A percentile compares a stretch with the other conserved stretches of the same genome.
Conservation (phyloP, 2,329 filamentous ascomycete species). For the Pseudopyrenochaeta lycopersici region DNA sequence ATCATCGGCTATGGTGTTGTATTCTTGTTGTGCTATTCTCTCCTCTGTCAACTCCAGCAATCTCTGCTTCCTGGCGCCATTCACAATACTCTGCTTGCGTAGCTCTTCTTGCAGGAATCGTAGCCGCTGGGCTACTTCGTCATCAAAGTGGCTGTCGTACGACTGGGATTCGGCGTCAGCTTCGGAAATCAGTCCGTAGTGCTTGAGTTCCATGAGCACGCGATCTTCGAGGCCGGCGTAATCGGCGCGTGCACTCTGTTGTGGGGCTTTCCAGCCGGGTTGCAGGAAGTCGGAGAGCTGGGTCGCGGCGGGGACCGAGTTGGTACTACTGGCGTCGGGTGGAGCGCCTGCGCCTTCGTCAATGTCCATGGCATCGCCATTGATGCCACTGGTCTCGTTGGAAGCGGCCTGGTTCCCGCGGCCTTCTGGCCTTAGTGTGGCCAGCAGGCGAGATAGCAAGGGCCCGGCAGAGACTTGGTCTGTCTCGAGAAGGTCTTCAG, state of each 20-base stretch:
- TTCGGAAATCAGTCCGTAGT: slow-evolving; percentile 87
- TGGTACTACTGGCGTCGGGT: slow-evolving; percentile 46
- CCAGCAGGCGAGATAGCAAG: slow-evolving; percentile 80
- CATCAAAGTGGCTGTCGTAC: slow-evolving; percentile 89
- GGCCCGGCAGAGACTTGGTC: slow-evolving; percentile 91
- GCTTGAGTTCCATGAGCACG: slow-evolving; percentile 86
- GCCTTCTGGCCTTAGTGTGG: slow-evolving; percentile 80
- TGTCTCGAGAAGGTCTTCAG: slow-evolving; percentile 85
- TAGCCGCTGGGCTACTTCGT: slow-evolving; percentile 90
- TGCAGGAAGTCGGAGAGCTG: slow-evolving; percentile 80
- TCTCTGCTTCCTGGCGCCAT: slow-evolving; percentile 88
- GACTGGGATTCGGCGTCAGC: slow-evolving; percentile 73
- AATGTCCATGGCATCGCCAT: slow-evolving; percentile 58
- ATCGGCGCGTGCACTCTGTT: slow-evolving; percentile 75
- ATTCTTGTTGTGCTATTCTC: slow-evolving; percentile 95
- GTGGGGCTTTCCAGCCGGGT: slow-evolving; percentile 81
- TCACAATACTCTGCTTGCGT: slow-evolving; percentile 83
- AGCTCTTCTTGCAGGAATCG: slow-evolving; percentile 85
- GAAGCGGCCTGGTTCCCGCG: slow-evolving; percentile 64
- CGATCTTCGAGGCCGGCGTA: slow-evolving; percentile 89
- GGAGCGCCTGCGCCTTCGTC: slow-evolving; percentile 52
- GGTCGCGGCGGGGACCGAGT: slow-evolving; percentile 71
- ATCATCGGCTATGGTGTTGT: slow-evolving; percentile 95
- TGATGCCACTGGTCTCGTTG: slow-evolving; percentile 64
- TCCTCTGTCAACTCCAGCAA: slow-evolving; percentile 89